Conservation (phyloP, 768 basidiomycete species). For the Hortiboletus flavorubellus region DNA sequence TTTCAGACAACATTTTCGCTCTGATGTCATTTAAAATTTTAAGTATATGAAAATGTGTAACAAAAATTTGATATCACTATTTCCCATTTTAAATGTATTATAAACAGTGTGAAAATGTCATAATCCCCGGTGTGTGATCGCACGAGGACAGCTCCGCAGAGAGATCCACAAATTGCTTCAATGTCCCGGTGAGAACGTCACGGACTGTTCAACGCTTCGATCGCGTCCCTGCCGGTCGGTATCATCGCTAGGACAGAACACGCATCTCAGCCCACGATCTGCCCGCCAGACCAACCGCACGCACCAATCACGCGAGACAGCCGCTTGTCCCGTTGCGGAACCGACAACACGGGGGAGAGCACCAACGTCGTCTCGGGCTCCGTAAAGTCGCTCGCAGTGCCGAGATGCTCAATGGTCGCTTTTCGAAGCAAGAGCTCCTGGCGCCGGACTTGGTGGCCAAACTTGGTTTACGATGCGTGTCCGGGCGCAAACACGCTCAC, state of each 20-base stretch:
- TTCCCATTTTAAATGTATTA: no score
- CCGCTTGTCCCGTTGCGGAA: slow-evolving; percentile 56
- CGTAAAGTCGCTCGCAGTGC: slow-evolving; percentile 71
- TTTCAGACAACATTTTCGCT: no score
- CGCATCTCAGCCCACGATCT: not conserved
- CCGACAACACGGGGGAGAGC: slow-evolving; percentile 62
- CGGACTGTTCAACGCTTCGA: slow-evolving; percentile 62
- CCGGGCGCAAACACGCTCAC: slow-evolving; percentile 55
- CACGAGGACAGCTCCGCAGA: slow-evolving; percentile 68
- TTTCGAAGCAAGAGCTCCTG: slow-evolving; percentile 60
- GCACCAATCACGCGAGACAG: slow-evolving; percentile 55
- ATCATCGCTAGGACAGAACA: slow-evolving; percentile 62
- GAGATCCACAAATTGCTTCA: slow-evolving; percentile 67
- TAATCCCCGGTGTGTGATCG: no score
- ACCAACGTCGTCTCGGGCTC: slow-evolving; percentile 73
- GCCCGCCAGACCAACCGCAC: not conserved
- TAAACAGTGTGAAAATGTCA: no score
- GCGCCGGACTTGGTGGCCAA: slow-evolving; percentile 52
- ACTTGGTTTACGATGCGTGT: slow-evolving; percentile 51
- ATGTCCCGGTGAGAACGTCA: slow-evolving; percentile 53
- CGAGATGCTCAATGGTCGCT: slow-evolving; percentile 63
- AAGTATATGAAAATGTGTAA: no score
- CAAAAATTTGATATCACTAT: no score
- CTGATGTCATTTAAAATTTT: no score
- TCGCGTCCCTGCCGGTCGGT: slow-evolving; percentile 71